phyloP scores from a whole-genome alignment of 148 eudicot species.

The Fagopyrum tataricum region DNA sequence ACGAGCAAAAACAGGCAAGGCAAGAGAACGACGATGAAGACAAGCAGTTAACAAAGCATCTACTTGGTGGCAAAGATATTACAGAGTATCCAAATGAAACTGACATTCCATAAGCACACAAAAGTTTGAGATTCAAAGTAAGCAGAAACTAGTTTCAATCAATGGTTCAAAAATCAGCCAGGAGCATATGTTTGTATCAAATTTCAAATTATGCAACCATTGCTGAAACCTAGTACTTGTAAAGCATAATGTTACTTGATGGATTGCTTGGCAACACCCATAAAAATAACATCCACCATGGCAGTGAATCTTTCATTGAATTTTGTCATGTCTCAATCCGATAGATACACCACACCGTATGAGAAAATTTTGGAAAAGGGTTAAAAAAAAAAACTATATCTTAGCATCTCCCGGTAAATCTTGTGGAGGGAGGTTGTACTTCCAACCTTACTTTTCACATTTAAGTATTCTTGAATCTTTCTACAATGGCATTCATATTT shows the following conservation, averaged over 20 bases:
- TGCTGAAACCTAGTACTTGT: background rate
- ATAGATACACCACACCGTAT: too few relatives aligned
- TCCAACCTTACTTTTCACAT: too few relatives aligned
- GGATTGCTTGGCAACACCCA: background rate
- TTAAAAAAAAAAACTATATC: too few relatives aligned
- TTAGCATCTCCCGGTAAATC: too few relatives aligned
- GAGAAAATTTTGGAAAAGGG: too few relatives aligned
- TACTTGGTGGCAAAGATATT: slow-evolving; percentile 29
- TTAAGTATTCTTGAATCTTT: too few relatives aligned
- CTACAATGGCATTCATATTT: too few relatives aligned
- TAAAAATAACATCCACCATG: background rate
- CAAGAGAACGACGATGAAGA: slow-evolving; percentile 26
- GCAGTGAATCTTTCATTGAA: too few relatives aligned
- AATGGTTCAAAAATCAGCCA: background rate
- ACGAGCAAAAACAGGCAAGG: slow-evolving; percentile 29
- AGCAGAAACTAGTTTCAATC: slow-evolving; percentile 6
- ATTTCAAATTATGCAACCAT: slow-evolving; percentile 8
- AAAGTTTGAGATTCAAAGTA: slow-evolving; percentile 1
- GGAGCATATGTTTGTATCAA: background rate
- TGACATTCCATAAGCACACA: slow-evolving; percentile 37
- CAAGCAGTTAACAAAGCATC: slow-evolving; percentile 41
- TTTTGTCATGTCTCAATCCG: too few relatives aligned
- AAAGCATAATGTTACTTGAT: slow-evolving; percentile 1
- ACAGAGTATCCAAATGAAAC: slow-evolving; percentile 19
- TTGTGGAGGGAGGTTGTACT: too few relatives aligned